A percentile compares a stretch with the other conserved stretches of the same genome.
Conservation (phyloP, 208 protist genomes). For the Crithidia expoeki region DNA sequence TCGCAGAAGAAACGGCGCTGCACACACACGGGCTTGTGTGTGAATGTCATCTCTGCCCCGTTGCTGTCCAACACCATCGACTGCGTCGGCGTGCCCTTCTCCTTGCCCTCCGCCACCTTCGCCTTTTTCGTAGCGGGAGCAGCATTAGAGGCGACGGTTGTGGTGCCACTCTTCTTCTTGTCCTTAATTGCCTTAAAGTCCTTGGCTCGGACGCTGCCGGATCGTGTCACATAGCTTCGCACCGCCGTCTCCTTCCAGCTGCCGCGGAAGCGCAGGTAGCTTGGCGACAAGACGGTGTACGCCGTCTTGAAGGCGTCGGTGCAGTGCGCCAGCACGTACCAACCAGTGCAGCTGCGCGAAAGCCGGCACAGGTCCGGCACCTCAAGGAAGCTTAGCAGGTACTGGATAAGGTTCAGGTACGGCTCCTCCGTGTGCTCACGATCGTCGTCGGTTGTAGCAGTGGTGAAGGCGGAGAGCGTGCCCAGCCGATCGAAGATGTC, state of each 20-base stretch:
- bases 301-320: constrained; percentile 82
- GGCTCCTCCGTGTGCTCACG: constrained; percentile 71
- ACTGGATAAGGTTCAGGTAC: constrained; percentile 71
- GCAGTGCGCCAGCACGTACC: constrained; percentile 83
- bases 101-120: constrained; percentile 2
- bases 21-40: constrained; percentile 65
- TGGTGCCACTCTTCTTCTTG: background rate
- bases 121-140: constrained; percentile 27
- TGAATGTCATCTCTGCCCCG: background rate
- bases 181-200: background rate
- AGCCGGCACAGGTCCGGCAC: constrained; percentile 73
- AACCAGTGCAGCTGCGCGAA: constrained; percentile 76
- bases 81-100: background rate
- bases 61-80: background rate
- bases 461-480: constrained; percentile 62
- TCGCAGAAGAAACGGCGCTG: constrained; percentile 77
- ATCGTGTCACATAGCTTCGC: constrained; percentile 43
- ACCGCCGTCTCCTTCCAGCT: constrained; percentile 85
- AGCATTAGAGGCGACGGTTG: no score
- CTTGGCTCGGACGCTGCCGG: background rate
- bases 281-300: constrained; percentile 61
- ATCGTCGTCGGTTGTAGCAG: constrained; percentile 46
- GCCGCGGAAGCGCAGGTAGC: constrained; percentile 57
- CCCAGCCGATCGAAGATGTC: constrained; percentile 72
- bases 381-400: constrained; percentile 68